Evolutionary conservation across 2,329 filamentous ascomycete species (phyloP), one percentile per base, ranked within the genome.

Genomic region (Ilyonectria sp.): DNA sequence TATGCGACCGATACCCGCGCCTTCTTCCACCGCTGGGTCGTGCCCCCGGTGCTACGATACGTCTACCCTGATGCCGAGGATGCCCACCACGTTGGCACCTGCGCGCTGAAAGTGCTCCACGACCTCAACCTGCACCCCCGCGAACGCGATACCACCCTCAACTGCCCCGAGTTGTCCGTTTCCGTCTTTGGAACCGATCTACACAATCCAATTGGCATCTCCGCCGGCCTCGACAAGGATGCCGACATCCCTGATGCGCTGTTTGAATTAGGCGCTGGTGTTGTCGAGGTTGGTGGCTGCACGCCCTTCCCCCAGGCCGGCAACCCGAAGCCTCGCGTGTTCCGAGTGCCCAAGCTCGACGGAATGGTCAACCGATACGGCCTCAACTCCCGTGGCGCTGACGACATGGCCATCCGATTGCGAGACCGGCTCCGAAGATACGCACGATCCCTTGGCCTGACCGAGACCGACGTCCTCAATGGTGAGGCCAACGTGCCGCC

Each of bases 321-420:
- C 8, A 99, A 99, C 81, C 91, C 93, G 0, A 92, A 90, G 74
- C 95, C 95, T 1, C 90, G 96, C 70, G 93, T 98, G 29, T 99
- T 97, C 83, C 90, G 96, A 23, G 83, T 98, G 6, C 92, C 93
- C 0, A 91, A 90, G 35, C 90, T 97, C 70, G 92, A 97, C 72
- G 94, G 93, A 17, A 86, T 99, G 79, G 94, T 99, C 80, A 99
- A 99, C 81, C 91, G 96, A 43, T 99, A 98, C 82, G 96, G 96
- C 0, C 90, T 99, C 75, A 98, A 98, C 83, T 97, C 94, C 13
- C 89, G 92, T 67, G 96, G 96, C 21, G 95, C 95, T 2, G 95
- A 97, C 77, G 89, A 92, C 74, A 93, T 98, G 82, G 95, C 95
- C 1, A 90, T 90, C 74, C 87, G 91, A 17, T 84, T 99, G 72